These are phyloP conservation scores for Tephrocybe sp. DNA, from an alignment of 768 basidiomycete species.

Conservation along the genomic window DNA sequence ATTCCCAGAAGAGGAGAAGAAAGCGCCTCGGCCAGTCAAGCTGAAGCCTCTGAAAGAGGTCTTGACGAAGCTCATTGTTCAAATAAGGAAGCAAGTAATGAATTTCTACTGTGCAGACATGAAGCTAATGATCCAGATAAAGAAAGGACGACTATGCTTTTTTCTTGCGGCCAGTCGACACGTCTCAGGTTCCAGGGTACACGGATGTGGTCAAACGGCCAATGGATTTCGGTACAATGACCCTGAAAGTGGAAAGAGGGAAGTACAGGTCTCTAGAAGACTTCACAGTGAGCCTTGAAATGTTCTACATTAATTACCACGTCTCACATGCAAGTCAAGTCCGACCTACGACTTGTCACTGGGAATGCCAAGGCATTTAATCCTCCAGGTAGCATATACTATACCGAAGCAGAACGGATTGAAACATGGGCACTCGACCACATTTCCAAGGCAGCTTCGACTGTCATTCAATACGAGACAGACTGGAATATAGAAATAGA, in stretches of 20 bases:
- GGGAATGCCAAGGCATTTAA: constrained; percentile 77
- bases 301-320: constrained; percentile 4
- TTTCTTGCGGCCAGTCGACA: constrained; percentile 69
- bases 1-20: constrained; percentile 43
- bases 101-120: background rate
- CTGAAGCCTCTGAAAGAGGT: constrained; percentile 81
- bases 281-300: constrained; percentile 56
- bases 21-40: constrained; percentile 57
- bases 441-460: constrained; percentile 64
- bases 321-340: constrained; percentile 32
- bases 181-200: constrained; percentile 57
- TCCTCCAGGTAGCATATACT: constrained; percentile 68
- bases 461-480: constrained; percentile 78
- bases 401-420: constrained; percentile 70
- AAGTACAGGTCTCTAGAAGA: constrained; percentile 80
- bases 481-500: constrained; percentile 85
- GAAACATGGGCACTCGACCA: constrained; percentile 72
- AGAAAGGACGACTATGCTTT: constrained; percentile 89
- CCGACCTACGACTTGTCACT: constrained; percentile 70
- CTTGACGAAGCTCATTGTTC: constrained; percentile 58
- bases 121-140: constrained; percentile 14
- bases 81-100: constrained; percentile 68
- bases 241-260: constrained; percentile 70
- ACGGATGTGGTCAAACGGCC: constrained; percentile 72
- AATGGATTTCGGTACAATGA: constrained; percentile 92